phyloP scores from a whole-genome alignment of 495 filamentous ascomycete genomes.

The Arthonia radiata region DNA sequence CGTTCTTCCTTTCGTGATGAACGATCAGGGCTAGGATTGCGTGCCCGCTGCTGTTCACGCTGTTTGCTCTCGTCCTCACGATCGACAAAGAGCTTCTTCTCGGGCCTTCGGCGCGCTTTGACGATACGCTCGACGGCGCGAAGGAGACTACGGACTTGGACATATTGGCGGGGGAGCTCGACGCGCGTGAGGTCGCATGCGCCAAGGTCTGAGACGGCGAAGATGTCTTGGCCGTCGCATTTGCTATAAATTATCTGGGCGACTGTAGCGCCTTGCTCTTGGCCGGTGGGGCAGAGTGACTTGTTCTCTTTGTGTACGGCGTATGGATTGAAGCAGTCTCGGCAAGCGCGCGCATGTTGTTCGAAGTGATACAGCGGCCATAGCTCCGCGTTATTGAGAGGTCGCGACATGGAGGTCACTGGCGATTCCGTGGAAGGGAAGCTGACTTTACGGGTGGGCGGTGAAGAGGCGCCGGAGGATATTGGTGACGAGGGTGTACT shows the following conservation, averaged over 20 bases:
- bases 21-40: too few species aligned
- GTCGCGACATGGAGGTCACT: constrained; percentile 9
- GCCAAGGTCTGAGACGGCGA: constrained; percentile 9
- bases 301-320: constrained; percentile 9
- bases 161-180: constrained; percentile 12
- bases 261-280: constrained; percentile 12
- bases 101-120: too few species aligned
- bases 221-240: constrained; percentile 11
- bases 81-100: too few species aligned
- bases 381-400: constrained; percentile 9
- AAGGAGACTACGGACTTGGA: constrained; percentile 11
- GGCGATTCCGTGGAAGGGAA: too few species aligned
- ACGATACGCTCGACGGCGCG: constrained; percentile 11
- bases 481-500: too few species aligned
- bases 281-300: constrained; percentile 12
- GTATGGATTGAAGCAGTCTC: constrained; percentile 12
- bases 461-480: too few species aligned
- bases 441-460: too few species aligned
- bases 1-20: too few species aligned
- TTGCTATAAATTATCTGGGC: constrained; percentile 12
- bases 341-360: constrained; percentile 12
- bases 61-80: too few species aligned
- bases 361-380: constrained; percentile 17
- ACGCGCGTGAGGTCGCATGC: constrained; percentile 13
- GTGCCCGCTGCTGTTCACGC: too few species aligned